Evolutionary conservation across 495 filamentous ascomycete species (phyloP).

Genomic region (Annulohypoxylon stygium): DNA sequence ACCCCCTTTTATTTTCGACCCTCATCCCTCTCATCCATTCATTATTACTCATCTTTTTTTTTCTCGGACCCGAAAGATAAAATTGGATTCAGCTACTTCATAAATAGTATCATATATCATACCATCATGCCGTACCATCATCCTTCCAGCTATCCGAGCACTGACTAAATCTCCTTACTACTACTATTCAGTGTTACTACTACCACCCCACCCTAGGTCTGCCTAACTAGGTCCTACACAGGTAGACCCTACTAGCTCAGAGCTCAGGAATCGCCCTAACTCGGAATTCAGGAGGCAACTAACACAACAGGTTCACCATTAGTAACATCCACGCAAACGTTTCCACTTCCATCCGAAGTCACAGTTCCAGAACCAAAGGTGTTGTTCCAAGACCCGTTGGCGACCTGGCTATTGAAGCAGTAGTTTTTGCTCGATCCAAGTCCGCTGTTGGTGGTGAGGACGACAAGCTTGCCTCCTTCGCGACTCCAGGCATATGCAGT

Average conservation of each 20-base stretch:
- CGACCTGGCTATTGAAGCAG: slow-evolving; percentile 55
- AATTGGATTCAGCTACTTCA: not conserved
- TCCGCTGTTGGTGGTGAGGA: slow-evolving; percentile 58
- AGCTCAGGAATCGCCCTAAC: not conserved
- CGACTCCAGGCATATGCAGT: slow-evolving; percentile 58
- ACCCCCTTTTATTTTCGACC: not conserved
- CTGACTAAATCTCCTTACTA: not conserved
- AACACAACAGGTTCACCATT: slow-evolving; percentile 50
- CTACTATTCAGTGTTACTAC: too few relatives aligned
- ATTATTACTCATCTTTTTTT: not conserved
- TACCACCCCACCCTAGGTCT: too few relatives aligned
- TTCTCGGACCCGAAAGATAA: slow-evolving; percentile 2
- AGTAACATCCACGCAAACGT: slow-evolving; percentile 40
- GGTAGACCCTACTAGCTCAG: not conserved
- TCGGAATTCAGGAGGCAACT: slow-evolving; percentile 35
- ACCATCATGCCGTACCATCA: not conserved
- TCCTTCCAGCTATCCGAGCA: not conserved
- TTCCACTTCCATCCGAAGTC: slow-evolving; percentile 39
- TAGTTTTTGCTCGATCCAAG: slow-evolving; percentile 49
- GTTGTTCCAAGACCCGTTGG: slow-evolving; percentile 48
- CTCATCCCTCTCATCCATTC: not conserved
- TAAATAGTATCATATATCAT: not conserved
- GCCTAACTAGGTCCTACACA: not conserved
- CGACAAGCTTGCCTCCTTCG: slow-evolving; percentile 54
- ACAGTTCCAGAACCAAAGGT: slow-evolving; percentile 42